Evolutionary conservation across 2,329 filamentous ascomycete genomes (phyloP).

Genomic region (Acrodontium crateriforme): DNA sequence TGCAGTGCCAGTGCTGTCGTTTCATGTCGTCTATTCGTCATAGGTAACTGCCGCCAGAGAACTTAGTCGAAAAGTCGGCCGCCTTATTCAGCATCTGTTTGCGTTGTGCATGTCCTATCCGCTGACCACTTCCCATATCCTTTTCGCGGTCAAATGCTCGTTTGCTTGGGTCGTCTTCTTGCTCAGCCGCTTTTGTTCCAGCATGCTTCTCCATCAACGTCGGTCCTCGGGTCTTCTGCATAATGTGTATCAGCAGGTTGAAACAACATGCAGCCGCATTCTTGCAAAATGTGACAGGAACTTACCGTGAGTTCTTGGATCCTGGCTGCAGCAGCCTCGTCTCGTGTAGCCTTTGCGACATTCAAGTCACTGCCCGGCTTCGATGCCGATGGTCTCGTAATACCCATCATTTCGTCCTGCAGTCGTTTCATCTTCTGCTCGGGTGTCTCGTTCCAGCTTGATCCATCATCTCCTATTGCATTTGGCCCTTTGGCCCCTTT

Average conservation of each 20-base stretch:
- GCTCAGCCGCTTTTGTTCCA: slow-evolving; percentile 47
- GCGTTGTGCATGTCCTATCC: slow-evolving; percentile 54
- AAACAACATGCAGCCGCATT: background rate
- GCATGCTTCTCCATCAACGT: slow-evolving; percentile 35
- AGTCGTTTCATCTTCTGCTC: slow-evolving; percentile 73
- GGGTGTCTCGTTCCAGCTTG: slow-evolving; percentile 83
- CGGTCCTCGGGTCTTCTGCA: slow-evolving; percentile 27
- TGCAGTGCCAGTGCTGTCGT: no score
- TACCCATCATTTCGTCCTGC: slow-evolving; percentile 69
- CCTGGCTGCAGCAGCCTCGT: slow-evolving; percentile 24
- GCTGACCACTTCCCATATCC: slow-evolving; percentile 69
- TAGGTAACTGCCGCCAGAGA: slow-evolving; percentile 57
- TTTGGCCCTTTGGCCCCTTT: slow-evolving; percentile 38
- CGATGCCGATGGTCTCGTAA: slow-evolving; percentile 33
- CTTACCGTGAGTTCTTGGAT: slow-evolving; percentile 47
- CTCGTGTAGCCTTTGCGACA: slow-evolving; percentile 5
- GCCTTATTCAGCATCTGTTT: slow-evolving; percentile 68
- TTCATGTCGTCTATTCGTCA: slow-evolving; percentile 15
- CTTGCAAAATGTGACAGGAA: slow-evolving; percentile 15
- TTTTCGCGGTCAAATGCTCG: slow-evolving; percentile 84
- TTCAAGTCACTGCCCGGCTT: slow-evolving; percentile 4
- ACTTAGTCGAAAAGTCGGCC: slow-evolving; percentile 67
- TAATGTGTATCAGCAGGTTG: slow-evolving; percentile 14
- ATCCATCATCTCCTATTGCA: slow-evolving; percentile 29
- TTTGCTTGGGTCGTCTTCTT: slow-evolving; percentile 78